Evolutionary conservation across 1,284 basidiomycete species (phyloP).

Genomic region (Microbotryomycetes sp.): DNA sequence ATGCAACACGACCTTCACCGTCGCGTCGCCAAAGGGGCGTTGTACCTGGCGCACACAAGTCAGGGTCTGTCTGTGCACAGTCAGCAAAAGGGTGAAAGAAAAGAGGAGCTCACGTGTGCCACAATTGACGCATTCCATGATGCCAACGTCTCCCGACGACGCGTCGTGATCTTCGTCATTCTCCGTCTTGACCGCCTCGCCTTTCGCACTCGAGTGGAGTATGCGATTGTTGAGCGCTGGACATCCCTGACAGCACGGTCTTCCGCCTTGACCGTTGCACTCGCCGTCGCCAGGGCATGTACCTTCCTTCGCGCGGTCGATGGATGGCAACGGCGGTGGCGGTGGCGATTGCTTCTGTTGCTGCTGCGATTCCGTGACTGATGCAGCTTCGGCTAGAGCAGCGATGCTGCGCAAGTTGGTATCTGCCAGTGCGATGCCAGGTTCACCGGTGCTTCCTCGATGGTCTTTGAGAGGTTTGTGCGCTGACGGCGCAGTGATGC

Average conservation of each 20-base stretch:
- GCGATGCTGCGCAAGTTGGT: background rate
- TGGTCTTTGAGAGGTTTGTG: no score
- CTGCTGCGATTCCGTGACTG: no score
- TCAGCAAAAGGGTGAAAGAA: no score
- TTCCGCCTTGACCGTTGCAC: slow-evolving; percentile 89
- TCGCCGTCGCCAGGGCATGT: slow-evolving; percentile 92
- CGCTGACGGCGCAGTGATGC: no score
- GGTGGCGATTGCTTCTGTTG: no score
- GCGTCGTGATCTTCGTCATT: background rate
- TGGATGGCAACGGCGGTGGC: no score
- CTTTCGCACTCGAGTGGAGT: slow-evolving; percentile 8
- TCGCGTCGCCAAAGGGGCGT: slow-evolving; percentile 90
- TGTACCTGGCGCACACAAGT: slow-evolving; percentile 46
- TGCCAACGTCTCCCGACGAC: slow-evolving; percentile 8
- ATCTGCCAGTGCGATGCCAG: no score
- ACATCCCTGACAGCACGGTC: slow-evolving; percentile 81
- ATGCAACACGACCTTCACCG: slow-evolving; percentile 79
- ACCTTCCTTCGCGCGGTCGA: no score
- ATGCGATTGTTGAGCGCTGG: slow-evolving; percentile 80
- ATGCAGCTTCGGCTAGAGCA: background rate
- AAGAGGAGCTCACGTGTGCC: background rate
- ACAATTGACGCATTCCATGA: slow-evolving; percentile 37
- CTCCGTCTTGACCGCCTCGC: background rate
- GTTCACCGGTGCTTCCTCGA: no score
- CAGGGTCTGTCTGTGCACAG: no score